phyloP scores from a whole-genome alignment of 192 early-diverging fungal genomes.

The Coemansia sp. region DNA sequence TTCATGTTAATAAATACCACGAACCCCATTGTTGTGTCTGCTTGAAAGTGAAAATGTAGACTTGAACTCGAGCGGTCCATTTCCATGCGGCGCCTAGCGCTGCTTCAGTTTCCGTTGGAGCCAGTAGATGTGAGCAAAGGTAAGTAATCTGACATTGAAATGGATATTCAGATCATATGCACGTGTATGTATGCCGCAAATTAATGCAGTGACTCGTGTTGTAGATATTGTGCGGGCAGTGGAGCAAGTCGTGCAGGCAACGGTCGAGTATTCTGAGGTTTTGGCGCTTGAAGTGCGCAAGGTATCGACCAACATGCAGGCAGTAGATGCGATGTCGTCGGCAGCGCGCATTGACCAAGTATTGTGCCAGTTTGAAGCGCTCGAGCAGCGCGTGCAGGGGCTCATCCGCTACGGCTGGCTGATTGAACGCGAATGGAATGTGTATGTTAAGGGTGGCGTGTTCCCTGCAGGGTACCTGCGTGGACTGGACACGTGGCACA shows the following conservation, averaged over 20 bases:
- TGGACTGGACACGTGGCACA: slow-evolving; percentile 36
- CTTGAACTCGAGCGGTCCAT: slow-evolving; percentile 46
- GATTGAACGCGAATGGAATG: slow-evolving; percentile 43
- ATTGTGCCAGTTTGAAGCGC: slow-evolving; percentile 24
- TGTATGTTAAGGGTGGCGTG: slow-evolving; percentile 27
- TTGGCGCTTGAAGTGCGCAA: slow-evolving; percentile 35
- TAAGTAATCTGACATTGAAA: slow-evolving; percentile 8
- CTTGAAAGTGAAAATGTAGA: slow-evolving; percentile 20
- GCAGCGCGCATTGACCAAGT: slow-evolving; percentile 30
- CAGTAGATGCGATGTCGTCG: slow-evolving; percentile 29
- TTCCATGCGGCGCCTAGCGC: slow-evolving; percentile 46
- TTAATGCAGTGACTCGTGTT: background rate
- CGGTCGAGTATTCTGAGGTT: slow-evolving; percentile 33
- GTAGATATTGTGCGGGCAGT: slow-evolving; percentile 40
- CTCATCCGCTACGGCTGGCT: slow-evolving; percentile 50
- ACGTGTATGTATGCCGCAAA: background rate
- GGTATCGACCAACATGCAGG: slow-evolving; percentile 31
- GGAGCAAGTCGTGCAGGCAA: slow-evolving; percentile 26
- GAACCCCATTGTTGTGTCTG: background rate
- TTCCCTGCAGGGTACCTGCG: slow-evolving; percentile 29
- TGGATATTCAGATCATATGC: background rate
- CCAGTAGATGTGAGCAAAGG: slow-evolving; percentile 35
- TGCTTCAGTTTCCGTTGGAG: slow-evolving; percentile 40
- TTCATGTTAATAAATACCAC: slow-evolving; percentile 2
- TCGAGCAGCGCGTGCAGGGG: slow-evolving; percentile 42